phyloP scores from a whole-genome alignment of 371 early-diverging fungal species.

The Dichotomocladium elegans region DNA sequence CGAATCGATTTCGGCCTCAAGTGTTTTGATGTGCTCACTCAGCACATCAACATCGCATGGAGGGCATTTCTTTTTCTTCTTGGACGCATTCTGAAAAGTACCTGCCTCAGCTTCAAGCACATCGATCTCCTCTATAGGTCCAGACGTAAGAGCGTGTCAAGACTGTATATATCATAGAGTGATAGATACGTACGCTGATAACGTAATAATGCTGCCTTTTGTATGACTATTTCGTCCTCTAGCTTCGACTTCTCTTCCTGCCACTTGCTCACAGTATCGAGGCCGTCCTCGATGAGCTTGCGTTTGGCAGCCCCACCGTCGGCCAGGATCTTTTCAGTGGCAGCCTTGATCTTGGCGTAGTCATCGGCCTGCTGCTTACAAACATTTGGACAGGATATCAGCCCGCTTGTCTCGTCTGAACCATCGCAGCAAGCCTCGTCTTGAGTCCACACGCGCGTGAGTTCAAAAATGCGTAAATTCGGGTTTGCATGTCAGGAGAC shows the following conservation, averaged over 20 bases:
- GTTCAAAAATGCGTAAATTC: background rate
- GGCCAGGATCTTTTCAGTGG: constrained; percentile 20
- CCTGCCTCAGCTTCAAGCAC: constrained; percentile 20
- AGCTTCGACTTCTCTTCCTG: constrained; percentile 28
- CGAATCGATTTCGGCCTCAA: constrained; percentile 31
- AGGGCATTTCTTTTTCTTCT: constrained; percentile 12
- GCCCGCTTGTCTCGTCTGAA: constrained; percentile 72
- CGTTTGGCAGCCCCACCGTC: constrained; percentile 28
- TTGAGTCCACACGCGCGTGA: constrained; percentile 8
- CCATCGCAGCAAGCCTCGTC: constrained; percentile 95
- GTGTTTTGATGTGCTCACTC: constrained; percentile 23
- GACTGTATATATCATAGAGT: background rate
- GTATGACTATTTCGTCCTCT: constrained; percentile 27
- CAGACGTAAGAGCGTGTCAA: background rate
- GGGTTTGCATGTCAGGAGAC: background rate
- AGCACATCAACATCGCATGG: constrained; percentile 19
- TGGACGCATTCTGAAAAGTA: too few relatives aligned
- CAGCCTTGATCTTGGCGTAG: constrained; percentile 35
- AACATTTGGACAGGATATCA: constrained; percentile 63
- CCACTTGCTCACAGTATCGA: constrained; percentile 32
- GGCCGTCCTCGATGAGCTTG: constrained; percentile 26
- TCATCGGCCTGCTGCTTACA: constrained; percentile 63
- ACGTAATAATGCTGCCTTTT: constrained; percentile 20
- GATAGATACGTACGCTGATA: constrained; percentile 17
- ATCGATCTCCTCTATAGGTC: constrained; percentile 16